Base-by-base conservation (phyloP, 2,329 filamentous ascomycete species). In the Penicillium sp. region DNA sequence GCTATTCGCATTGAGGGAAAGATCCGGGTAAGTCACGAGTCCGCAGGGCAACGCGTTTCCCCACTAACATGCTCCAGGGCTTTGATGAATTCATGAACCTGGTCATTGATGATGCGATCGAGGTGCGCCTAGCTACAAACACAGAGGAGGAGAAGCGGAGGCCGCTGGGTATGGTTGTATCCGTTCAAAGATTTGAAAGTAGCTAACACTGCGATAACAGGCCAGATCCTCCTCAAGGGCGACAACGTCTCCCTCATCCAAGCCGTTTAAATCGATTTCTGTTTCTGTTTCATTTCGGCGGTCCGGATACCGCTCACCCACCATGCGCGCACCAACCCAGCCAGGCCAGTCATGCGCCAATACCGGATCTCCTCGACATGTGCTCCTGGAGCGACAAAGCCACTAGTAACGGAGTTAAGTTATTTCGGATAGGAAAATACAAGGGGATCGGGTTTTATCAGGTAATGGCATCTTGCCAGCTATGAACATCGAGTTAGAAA, bases 1-100 rank as follows among this genome's bases (percentile, higher is more conserved):
- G 88, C 88, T 14, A 93, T 96, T 72, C 85, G 95, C 59, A 97
- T 99, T 71, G 93, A 98, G 79, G 95, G 95, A 61, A 96, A 93
- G 80, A 96, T 99, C 65, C 86, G 95, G 71, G 93, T 96, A 76
- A 62, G 88, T 77, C 42, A 44, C 62, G 48, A 61, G 48, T 7
- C 6, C 23, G 44, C 31, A 27, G 27, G 14, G 16, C 45, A 29
- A 14, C 14, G 54, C 31, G 39, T 39, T 37, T 27, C 5, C 26
- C 14, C 16, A 46, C 53, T 56, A 44, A 54, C 39, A 14, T 42
- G 27, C n/a, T 35, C 26, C 62, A 96, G 92, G 93, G 95, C 14
- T 99, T 99, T 67, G 95, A 99, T 75, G 95, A 99, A 77, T 99
- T 98, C 80, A 97, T 99, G 93, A 99, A 99, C 80, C 82, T 99